These are phyloP conservation scores for Albifimbria verrucaria DNA, from an alignment of 2,329 filamentous ascomycete genomes.

Conservation along the genomic window DNA sequence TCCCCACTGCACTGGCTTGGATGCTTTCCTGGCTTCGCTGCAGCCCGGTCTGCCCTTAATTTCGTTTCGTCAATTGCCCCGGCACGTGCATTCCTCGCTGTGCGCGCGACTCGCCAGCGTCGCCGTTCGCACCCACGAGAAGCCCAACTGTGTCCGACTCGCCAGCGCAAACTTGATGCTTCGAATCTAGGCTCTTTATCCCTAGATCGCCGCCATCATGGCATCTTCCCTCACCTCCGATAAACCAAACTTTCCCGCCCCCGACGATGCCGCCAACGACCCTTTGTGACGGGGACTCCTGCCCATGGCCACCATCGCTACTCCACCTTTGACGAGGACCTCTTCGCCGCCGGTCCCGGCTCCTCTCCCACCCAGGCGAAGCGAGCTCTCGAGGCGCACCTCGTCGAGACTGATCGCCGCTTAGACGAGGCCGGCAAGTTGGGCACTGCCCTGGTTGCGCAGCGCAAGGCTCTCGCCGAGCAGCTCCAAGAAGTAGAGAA, in stretches of 20 bases:
- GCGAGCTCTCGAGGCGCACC: constrained; percentile 83
- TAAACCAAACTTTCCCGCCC: constrained; percentile 37
- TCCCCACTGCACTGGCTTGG: no score
- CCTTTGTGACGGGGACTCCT: constrained; percentile 53
- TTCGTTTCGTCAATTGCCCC: not conserved
- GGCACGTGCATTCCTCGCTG: not conserved
- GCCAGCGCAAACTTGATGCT: not conserved
- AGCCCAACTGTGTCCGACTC: no score
- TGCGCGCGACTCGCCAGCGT: not conserved
- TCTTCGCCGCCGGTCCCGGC: constrained; percentile 72
- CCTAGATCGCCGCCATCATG: constrained; percentile 28
- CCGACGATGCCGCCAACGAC: constrained; percentile 40
- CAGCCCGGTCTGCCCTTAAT: not conserved
- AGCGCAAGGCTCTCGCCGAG: constrained; percentile 79
- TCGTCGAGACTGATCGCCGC: constrained; percentile 86
- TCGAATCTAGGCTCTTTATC: not conserved
- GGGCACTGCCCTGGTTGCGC: constrained; percentile 81
- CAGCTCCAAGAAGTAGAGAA: constrained; percentile 82
- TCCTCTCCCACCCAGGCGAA: constrained; percentile 84
- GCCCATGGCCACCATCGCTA: constrained; percentile 62
- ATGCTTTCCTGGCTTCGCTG: not conserved
- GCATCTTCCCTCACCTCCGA: constrained; percentile 41
- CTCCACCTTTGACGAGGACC: constrained; percentile 76
- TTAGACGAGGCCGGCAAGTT: constrained; percentile 89
- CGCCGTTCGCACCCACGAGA: not conserved